Conservation (phyloP, 2,329 filamentous ascomycete genomes). For the Hymenoscyphus fructigenus region DNA sequence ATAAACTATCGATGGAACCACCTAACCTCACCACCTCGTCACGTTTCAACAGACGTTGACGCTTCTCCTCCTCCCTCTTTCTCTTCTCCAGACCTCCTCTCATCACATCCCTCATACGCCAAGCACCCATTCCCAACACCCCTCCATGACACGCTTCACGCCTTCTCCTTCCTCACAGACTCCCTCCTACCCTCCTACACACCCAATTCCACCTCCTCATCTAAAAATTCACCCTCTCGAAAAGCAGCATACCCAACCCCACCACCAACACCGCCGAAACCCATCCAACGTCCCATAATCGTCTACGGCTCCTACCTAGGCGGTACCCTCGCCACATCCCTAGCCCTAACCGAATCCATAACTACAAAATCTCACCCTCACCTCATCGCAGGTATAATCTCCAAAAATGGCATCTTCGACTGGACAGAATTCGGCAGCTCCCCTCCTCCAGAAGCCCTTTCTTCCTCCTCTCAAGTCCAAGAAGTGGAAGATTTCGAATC, state of each 20-base stretch:
- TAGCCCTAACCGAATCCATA: constrained; percentile 56
- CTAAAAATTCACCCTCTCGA: neutral
- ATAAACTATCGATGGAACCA: constrained; percentile 60
- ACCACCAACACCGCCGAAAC: constrained; percentile 4
- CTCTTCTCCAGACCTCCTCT: constrained; percentile 13
- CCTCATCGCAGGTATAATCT: constrained; percentile 51
- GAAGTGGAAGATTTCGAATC: neutral
- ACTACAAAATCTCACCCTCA: constrained; percentile 39
- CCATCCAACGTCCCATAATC: constrained; percentile 27
- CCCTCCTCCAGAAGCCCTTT: neutral
- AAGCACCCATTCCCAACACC: constrained; percentile 52
- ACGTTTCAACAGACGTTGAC: neutral
- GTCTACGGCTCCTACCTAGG: constrained; percentile 59
- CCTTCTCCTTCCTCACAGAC: constrained; percentile 42
- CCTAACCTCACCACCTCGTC: constrained; percentile 13
- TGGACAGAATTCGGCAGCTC: constrained; percentile 60
- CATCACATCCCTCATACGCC: constrained; percentile 18
- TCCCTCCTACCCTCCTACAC: constrained; percentile 20
- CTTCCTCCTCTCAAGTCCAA: neutral
- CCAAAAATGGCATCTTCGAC: constrained; percentile 62
- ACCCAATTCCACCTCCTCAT: constrained; percentile 1
- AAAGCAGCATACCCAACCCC: neutral
- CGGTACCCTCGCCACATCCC: constrained; percentile 54
- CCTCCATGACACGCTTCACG: constrained; percentile 54
- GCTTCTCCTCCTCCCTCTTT: constrained; percentile 6